Percentiles rank a stretch among this genome's conserved stretches.
Conservation (phyloP, 371 early-diverging fungal genomes). For the Quaeritorhiza haematococci region DNA sequence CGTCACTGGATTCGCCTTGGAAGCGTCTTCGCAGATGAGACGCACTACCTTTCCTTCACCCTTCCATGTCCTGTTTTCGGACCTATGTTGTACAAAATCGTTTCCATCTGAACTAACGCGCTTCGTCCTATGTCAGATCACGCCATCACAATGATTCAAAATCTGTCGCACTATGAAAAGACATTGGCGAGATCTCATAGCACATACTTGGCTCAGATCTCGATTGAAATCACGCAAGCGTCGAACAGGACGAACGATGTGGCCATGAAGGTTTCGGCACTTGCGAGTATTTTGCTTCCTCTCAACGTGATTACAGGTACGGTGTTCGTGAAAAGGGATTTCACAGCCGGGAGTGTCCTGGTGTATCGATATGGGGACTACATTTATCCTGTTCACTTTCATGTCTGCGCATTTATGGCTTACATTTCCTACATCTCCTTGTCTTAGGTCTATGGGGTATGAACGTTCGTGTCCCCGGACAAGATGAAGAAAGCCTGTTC, state of each 20-base stretch:
- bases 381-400: neutral
- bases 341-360: neutral
- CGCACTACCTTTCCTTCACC: too few species aligned
- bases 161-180: conserved; percentile 82
- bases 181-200: conserved; percentile 86
- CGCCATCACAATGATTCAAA: conserved; percentile 87
- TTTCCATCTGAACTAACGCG: neutral
- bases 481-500: conserved; percentile 43
- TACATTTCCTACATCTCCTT: neutral
- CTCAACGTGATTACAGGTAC: conserved; percentile 88
- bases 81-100: neutral
- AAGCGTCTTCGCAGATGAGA: too few species aligned
- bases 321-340: too few species aligned
- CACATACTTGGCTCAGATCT: conserved; percentile 94
- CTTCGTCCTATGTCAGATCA: conserved; percentile 57
- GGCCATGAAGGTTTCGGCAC: conserved; percentile 81
- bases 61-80: neutral
- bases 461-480: conserved; percentile 67
- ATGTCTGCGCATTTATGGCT: neutral
- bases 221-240: conserved; percentile 91
- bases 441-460: conserved; percentile 69
- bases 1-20: too few species aligned
- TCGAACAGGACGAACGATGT: conserved; percentile 88
- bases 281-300: conserved; percentile 90
- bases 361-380: neutral